Base-by-base conservation (phyloP, 352 stramenopile genomes). In the Blastocystis sp. region DNA sequence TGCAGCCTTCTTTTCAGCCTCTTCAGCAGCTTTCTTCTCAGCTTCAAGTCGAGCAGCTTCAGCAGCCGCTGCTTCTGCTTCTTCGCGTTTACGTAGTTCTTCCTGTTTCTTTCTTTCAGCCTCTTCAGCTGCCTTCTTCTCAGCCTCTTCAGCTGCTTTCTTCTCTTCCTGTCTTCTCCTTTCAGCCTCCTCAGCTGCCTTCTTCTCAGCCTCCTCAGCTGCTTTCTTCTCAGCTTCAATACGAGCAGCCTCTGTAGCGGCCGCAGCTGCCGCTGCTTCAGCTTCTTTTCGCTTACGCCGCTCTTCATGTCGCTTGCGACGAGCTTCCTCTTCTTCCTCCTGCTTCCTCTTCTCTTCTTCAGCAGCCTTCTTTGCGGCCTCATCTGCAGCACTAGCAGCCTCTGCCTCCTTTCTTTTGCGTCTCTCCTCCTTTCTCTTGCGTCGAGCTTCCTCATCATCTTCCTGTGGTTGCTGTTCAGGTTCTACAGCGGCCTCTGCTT, bases 251-350 rank as follows among this genome's bases (percentile, higher is more conserved):
- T 33, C 44, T 30, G 17, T 37, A 70, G 66, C 66, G 13, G 66
- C 66, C 1, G 66, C 66, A 24, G 35, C 66, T 7, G 66, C 66
- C 51, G 66, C 66, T 4, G 66, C 66, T 56, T 78, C 66, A 4
- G 66, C 66, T n/a, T 78, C 66, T 30, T 30, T 54, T 33, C 66
- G 27, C 6, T 78, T 78, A 9, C 33, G 22, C 0, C 35, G 9
- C 57, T 78, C 66, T 33, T 78, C 66, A 57, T 81, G 27, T 13
- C 40, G 4, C 53, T 81, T 81, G 7, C 62, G 35, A 24, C 62
- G 22, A 24, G 35, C 62, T 19, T 77, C 30, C 24, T 51, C 54
- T 30, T 27, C 22, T 42, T 79, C 51, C n/a, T 33, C 19, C 33
- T 44, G 60, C 40, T 1, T 44, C 33, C 40, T 44, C 33, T 70